phyloP scores from a whole-genome alignment of 1,139 yeast genomes.

The Saccharomyces pastorianus region DNA sequence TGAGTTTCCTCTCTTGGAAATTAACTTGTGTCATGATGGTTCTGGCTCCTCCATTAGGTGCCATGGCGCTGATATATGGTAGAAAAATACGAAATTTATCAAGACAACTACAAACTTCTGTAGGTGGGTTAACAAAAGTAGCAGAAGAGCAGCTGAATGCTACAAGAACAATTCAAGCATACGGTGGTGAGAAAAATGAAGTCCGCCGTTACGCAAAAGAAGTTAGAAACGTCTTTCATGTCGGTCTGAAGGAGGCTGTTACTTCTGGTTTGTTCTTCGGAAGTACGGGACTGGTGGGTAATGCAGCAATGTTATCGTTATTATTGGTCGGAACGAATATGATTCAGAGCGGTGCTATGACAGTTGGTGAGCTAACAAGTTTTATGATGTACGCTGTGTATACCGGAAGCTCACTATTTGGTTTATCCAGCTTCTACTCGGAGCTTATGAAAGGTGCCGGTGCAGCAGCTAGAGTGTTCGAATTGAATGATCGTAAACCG shows the following conservation, averaged over 20 bases:
- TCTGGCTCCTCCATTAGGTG: conserved; percentile 75
- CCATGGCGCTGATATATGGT: conserved; percentile 77
- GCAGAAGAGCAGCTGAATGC: conserved; percentile 92
- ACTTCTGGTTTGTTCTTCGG: conserved; percentile 74
- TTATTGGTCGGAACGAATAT: conserved; percentile 74
- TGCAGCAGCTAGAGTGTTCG: conserved; percentile 89
- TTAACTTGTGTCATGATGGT: conserved; percentile 72
- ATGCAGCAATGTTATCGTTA: conserved; percentile 65
- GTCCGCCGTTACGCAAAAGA: conserved; percentile 56
- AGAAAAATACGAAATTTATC: conserved; percentile 68
- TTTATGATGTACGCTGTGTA: conserved; percentile 94
- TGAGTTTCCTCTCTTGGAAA: conserved; percentile 79
- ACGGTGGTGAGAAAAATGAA: conserved; percentile 72
- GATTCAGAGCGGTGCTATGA: conserved; percentile 62
- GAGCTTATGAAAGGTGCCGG: conserved; percentile 97
- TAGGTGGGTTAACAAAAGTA: conserved; percentile 82
- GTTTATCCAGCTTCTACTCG: conserved; percentile 82
- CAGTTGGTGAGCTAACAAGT: conserved; percentile 84
- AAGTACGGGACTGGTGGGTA: conserved; percentile 76
- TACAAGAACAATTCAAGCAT: conserved; percentile 77
- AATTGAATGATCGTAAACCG: conserved; percentile 73
- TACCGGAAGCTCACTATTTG: conserved; percentile 87
- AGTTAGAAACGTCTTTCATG: conserved; percentile 63
- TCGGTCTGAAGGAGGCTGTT: conserved; percentile 75
- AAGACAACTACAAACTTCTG: conserved; percentile 69